Evolutionary conservation across 192 early-diverging fungal genomes (phyloP), one percentile per base, ranked within the genome.

Genomic region (Rhizoclosmatium sp.): DNA sequence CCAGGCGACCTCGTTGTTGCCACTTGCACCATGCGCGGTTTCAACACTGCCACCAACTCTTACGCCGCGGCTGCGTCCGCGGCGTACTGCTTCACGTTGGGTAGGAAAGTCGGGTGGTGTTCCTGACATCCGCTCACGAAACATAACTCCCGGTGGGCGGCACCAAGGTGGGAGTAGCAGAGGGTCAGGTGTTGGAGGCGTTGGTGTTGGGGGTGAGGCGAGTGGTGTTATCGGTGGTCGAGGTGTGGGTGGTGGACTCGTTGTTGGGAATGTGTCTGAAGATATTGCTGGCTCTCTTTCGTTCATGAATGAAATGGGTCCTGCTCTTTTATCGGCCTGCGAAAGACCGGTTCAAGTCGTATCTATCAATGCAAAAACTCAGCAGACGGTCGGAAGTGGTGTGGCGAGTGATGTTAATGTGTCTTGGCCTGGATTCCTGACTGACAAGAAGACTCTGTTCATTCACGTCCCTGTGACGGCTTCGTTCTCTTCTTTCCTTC

Each of bases 51-150:
- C 4, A 42, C 72, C 23, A 19, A 59, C 58, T 21, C 70, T 45
- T 51, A n/a, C 48, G 74, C 77, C 41, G 78, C 80, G 48, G 69
- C 65, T n/a, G 54, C 40, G 44, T 69, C 39, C 21, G 58, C 76
- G 19, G 60, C 69, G 76, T 81, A 78, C 67, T 81, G 77, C 64
- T 81, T 70, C 78, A 78, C 80, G 78, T 44, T 47, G 78, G 80
- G 78, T 81, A 59, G 69, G 75, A 77, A 75, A 66, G 54, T 21
- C 64, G 80, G 80, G 80, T 81, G 80, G 80, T 59, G 49, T 81
- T 81, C 77, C 77, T 81, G 66, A 69, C 80, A 81, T 67, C 51
- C 62, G 58, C 79, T 19, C 10, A 58, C 21, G 49, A 4, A 31
- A 61, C 4, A 41, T 46, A 14, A 9, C 68, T 23, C 69, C 45